Percentiles rank a stretch among this genome's conserved stretches.
Conservation (phyloP, 1,139 yeast species). For the Pichia norvegensis region DNA sequence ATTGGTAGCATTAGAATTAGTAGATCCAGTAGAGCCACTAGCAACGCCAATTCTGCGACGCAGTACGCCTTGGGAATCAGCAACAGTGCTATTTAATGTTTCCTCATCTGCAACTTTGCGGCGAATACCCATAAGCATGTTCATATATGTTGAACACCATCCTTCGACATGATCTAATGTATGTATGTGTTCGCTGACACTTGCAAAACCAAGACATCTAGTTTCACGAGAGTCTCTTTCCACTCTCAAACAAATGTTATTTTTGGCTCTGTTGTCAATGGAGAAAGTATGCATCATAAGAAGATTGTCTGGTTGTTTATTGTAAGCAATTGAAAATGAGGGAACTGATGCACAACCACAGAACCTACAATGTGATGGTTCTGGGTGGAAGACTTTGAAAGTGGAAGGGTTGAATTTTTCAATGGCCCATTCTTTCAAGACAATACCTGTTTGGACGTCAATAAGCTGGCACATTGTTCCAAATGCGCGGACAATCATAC, state of each 20-base stretch:
- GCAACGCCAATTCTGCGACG: background rate
- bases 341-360: conserved; percentile 84
- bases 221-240: conserved; percentile 91
- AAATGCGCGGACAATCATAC: conserved; percentile 56
- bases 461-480: conserved; percentile 53
- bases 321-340: conserved; percentile 64
- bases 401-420: conserved; percentile 57
- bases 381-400: conserved; percentile 67
- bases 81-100: background rate
- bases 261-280: conserved; percentile 68
- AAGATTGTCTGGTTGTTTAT: conserved; percentile 48
- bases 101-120: conserved; percentile 29
- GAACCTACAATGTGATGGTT: conserved; percentile 81
- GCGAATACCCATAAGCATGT: conserved; percentile 67
- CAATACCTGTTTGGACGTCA: conserved; percentile 72
- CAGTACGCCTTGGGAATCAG: background rate
- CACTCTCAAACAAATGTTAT: conserved; percentile 74
- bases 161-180: conserved; percentile 60
- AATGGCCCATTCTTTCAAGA: conserved; percentile 45
- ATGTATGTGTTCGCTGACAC: conserved; percentile 62
- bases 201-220: conserved; percentile 77
- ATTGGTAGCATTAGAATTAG: background rate
- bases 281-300: conserved; percentile 67
- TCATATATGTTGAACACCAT: conserved; percentile 75
- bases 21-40: background rate